Base-by-base conservation (phyloP, 306 rosid genomes). In the Potentilla sterilis region DNA sequence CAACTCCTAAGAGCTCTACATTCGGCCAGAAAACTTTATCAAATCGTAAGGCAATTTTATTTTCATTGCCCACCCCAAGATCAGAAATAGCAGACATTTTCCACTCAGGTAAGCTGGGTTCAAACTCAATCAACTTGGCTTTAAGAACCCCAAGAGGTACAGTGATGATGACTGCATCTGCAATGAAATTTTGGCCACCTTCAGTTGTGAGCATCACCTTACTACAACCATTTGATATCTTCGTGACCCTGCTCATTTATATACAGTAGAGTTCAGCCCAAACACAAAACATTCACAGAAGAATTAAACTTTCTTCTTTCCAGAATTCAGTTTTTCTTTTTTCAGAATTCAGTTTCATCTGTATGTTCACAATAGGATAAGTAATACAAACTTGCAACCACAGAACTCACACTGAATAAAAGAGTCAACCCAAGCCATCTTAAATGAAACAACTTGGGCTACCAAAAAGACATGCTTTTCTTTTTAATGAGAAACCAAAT, bases 1-100 rank as follows among this genome's bases (percentile, higher is more conserved):
- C 96, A 38, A 83, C 51, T 34, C 96, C 96, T 70, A 90, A 52
- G 49, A 90, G 85, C 79, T 90, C 92, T 46, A 88, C 93, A 37
- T 90, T 82, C 8, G 96, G 96, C 96, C 96, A 90, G 84, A 90
- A 90, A 71, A 86, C 89, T 44, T 65, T 76, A 70, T 86, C 84
- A 21, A 90, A 90, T 76, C 71, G 83, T 12, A 90, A 80, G 40
- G 93, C 96, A 64, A 90, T 77, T 80, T 90, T 90, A 72, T 90
- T 90, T 88, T 90, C 96, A 62, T 88, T 88, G 84, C 93, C 96
- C 74, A 90, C 89, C 54, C 96, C 96, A 76, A 90, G 88, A 83
- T 88, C 96, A 7, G 90, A 75, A 80, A 90, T 88, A 58, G 96
- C 96, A 3, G 84, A 76, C 67, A 86, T 78, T 78, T 90, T 90